Percentiles rank a stretch among this genome's conserved stretches.
These are phyloP conservation scores for Hemileccinum rubropunctum DNA, from an alignment of 768 basidiomycete species.

Conservation along the genomic window DNA sequence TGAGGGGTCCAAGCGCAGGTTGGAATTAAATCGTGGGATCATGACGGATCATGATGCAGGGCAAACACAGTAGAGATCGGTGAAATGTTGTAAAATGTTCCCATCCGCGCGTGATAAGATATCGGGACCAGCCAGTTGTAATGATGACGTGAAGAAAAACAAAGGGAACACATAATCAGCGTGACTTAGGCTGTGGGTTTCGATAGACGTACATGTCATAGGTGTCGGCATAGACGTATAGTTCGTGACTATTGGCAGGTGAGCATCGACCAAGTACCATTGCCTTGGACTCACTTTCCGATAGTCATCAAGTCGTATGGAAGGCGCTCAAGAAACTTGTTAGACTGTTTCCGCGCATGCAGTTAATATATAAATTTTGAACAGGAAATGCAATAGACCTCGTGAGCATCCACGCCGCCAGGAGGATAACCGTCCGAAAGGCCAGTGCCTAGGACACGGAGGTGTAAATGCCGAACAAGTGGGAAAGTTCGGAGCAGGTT, in stretches of 20 bases:
- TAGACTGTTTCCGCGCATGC: conserved; percentile 44
- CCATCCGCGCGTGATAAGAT: not conserved
- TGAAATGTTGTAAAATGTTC: not conserved
- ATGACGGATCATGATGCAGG: not conserved
- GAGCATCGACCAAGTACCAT: not conserved
- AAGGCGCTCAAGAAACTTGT: conserved; percentile 67
- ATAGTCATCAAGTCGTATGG: conserved; percentile 83
- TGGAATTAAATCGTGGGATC: conserved; percentile 4
- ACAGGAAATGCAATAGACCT: conserved; percentile 39
- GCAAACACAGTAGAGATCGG: not conserved
- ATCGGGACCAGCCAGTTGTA: not conserved
- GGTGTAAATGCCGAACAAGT: not conserved
- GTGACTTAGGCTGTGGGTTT: not conserved
- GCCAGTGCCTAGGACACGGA: conserved; percentile 56
- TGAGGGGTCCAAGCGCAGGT: not conserved
- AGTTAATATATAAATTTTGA: not conserved
- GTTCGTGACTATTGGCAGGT: conserved; percentile 58
- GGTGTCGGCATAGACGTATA: conserved; percentile 68
- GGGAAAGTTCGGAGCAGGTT: not conserved
- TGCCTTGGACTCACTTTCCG: conserved; percentile 61
- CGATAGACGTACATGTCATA: conserved; percentile 54
- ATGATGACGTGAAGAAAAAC: not conserved
- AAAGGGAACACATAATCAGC: conserved; percentile 3
- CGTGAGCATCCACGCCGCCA: conserved; percentile 70
- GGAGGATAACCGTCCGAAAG: conserved; percentile 72